Conservation (phyloP, 192 early-diverging fungal genomes). For the Coemansia sp. region DNA sequence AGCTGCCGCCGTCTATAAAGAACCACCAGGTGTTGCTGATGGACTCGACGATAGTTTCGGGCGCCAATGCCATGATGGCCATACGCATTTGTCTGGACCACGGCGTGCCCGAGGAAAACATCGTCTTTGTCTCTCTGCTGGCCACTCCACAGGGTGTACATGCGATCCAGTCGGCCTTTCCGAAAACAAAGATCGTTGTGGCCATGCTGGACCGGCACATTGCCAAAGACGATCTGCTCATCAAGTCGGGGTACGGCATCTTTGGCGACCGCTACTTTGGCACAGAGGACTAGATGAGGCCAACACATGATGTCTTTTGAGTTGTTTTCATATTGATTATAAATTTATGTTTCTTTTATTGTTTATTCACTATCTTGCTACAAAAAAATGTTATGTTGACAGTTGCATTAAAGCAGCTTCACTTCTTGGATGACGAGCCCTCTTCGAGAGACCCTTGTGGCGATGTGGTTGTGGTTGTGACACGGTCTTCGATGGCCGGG, state of each 20-base stretch:
- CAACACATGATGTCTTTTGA: neutral
- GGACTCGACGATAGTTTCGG: constrained; percentile 89
- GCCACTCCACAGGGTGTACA: constrained; percentile 74
- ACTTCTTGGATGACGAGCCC: too few relatives aligned
- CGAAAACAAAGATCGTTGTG: constrained; percentile 72
- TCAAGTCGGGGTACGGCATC: constrained; percentile 83
- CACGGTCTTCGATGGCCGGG: constrained; percentile 7
- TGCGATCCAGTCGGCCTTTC: constrained; percentile 79
- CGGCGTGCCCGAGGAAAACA: constrained; percentile 76
- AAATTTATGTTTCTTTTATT: neutral
- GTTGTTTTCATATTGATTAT: neutral
- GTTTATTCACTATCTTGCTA: neutral
- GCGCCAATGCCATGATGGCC: constrained; percentile 94
- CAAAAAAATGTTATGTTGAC: neutral
- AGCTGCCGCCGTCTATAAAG: constrained; percentile 65
- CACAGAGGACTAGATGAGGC: constrained; percentile 21
- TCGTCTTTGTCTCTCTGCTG: constrained; percentile 81
- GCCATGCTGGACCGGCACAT: constrained; percentile 75
- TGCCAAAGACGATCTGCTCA: constrained; percentile 59
- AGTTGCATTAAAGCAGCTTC: too few relatives aligned
- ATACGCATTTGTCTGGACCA: constrained; percentile 91
- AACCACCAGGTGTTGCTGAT: constrained; percentile 67
- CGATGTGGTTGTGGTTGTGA: neutral
- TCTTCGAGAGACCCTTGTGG: too few relatives aligned
- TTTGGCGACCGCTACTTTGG: constrained; percentile 74